Evolutionary conservation across 1,284 basidiomycete genomes (phyloP), one percentile per base, ranked within the genome.

Genomic region (Trametes pubescens): DNA sequence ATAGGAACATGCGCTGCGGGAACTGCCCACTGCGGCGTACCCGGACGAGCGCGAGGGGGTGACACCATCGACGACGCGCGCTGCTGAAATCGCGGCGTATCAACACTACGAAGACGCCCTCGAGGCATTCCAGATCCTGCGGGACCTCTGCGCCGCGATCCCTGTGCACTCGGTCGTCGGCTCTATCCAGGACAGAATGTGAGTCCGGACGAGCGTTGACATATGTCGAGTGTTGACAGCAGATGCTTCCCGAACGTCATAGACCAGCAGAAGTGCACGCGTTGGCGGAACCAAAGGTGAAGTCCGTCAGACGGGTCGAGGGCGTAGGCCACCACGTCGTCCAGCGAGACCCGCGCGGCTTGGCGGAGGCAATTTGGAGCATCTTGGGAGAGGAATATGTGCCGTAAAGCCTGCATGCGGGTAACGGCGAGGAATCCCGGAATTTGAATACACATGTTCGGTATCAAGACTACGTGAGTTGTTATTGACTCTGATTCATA

Each of bases 81-180:
- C 29, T 9, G 51, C 65, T 14, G 68, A 69, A 40, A 47, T 16
- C 18, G 56, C n/a, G 7, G 48, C 40, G 3, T 61, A 71, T 59
- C 22, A 57, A 1, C 60, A 62, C 44, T 21, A 21, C 10, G 43
- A 18, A 2, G 43, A 70, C 21, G 54, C 38, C 0, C 34, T 57
- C 24, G 57, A 62, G 1, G 51, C 56, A 22, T 29, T 66, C 13
- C 62, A 59, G 43, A 57, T 59, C 7, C 43, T 68, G 47, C 48
- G 35, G 37, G 57, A 44, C 9, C 14, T 68, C 13, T 70, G 66
- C 48, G 16, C 47, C 2, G 43, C 37, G 5, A 63, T 70, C 14
- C 66, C 64, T 10, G 62, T 66, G 16, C 67, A 68, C 61, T 48
- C 37, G 34, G 57, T 69, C 32, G 57, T 65, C 13, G 69, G 69